Evolutionary conservation across 2,329 filamentous ascomycete genomes (phyloP).

Genomic region (Cadophora luteo-olivacea): DNA sequence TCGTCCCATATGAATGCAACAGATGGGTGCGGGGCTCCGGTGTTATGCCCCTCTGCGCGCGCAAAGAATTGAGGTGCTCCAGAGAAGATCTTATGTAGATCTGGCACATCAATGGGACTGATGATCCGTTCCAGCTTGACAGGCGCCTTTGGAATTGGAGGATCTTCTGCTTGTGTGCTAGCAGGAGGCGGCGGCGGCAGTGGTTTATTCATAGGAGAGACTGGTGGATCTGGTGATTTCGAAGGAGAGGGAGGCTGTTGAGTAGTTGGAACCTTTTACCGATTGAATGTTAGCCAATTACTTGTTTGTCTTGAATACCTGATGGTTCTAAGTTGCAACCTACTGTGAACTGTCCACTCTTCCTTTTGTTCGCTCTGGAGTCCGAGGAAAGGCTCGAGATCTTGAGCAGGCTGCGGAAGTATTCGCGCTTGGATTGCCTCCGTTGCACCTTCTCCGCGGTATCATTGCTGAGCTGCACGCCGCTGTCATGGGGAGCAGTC

Average conservation of each 20-base stretch:
- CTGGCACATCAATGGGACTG: slow-evolving; percentile 61
- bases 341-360: slow-evolving; percentile 32
- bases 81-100: slow-evolving; percentile 74
- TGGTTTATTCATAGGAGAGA: slow-evolving; percentile 55
- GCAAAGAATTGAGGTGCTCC: slow-evolving; percentile 77
- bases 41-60: slow-evolving; percentile 63
- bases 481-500: slow-evolving; percentile 26
- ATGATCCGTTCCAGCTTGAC: slow-evolving; percentile 64
- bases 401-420: slow-evolving; percentile 44
- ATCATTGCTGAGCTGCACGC: slow-evolving; percentile 28
- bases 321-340: neutral
- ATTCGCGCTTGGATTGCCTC: slow-evolving; percentile 44
- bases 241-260: slow-evolving; percentile 18
- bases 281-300: slow-evolving; percentile 4
- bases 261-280: slow-evolving; percentile 4
- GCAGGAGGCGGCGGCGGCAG: slow-evolving; percentile 55
- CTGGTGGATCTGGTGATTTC: slow-evolving; percentile 22
- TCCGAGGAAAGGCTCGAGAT: slow-evolving; percentile 33
- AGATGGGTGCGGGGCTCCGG: slow-evolving; percentile 65
- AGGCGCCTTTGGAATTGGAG: slow-evolving; percentile 42
- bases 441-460: slow-evolving; percentile 39
- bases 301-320: too few species aligned
- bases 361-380: slow-evolving; percentile 32
- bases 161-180: slow-evolving; percentile 48
- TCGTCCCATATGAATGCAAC: slow-evolving; percentile 74